These are phyloP conservation scores for Ophiognomonia clavigignenti-juglandacearum DNA, from an alignment of 2,329 filamentous ascomycete genomes.

Conservation along the genomic window DNA sequence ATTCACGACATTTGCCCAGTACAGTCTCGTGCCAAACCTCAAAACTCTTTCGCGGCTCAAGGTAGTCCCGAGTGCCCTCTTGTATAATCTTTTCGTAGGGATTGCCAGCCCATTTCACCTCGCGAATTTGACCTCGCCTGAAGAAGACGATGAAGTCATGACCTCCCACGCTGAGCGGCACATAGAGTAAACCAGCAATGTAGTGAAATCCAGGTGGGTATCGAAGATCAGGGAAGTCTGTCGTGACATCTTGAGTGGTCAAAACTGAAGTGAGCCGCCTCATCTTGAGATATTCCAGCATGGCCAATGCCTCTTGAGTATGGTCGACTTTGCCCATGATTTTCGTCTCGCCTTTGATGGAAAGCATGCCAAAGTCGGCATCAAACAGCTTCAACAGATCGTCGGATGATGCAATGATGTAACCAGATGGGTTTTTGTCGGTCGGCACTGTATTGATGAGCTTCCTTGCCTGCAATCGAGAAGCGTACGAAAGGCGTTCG, in stretches of 20 bases:
- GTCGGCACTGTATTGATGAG: conserved; percentile 82
- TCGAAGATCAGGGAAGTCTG: conserved; percentile 75
- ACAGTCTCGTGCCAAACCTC: conserved; percentile 78
- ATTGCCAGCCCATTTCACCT: conserved; percentile 83
- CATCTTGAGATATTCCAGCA: conserved; percentile 80
- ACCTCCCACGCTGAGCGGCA: conserved; percentile 72
- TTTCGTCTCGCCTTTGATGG: conserved; percentile 84
- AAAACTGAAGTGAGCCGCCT: conserved; percentile 69
- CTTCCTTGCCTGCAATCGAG: conserved; percentile 77
- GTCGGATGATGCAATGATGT: conserved; percentile 85
- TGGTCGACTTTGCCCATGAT: conserved; percentile 71
- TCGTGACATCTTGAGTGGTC: conserved; percentile 68
- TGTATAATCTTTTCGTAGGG: conserved; percentile 75
- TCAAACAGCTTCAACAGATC: conserved; percentile 80
- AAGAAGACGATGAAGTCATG: conserved; percentile 89
- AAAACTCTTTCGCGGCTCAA: conserved; percentile 78
- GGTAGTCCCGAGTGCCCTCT: conserved; percentile 65
- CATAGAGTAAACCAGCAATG: conserved; percentile 75
- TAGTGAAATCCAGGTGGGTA: conserved; percentile 75
- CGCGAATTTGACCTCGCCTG: conserved; percentile 67
- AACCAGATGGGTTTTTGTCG: conserved; percentile 77
- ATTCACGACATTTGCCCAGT: conserved; percentile 76
- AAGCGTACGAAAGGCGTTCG: conserved; percentile 80
- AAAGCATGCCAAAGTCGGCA: conserved; percentile 80
- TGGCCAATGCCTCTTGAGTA: conserved; percentile 75